phyloP scores from a whole-genome alignment of 441 rosid species.

The Daphne laureola region DNA sequence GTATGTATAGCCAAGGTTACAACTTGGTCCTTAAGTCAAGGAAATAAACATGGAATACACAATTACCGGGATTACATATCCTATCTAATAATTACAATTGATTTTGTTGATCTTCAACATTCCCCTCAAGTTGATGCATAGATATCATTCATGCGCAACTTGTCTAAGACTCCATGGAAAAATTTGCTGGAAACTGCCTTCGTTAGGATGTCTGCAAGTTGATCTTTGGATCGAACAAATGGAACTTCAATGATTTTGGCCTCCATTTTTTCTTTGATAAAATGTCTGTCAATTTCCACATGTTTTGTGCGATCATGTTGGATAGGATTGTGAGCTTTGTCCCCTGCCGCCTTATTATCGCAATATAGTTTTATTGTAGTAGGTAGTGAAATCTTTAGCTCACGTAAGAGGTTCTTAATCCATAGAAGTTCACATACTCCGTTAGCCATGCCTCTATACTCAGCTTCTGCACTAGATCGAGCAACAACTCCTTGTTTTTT shows the following conservation, averaged over 20 bases:
- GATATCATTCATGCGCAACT: background rate
- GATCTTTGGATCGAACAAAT: background rate
- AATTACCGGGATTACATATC: too few species aligned
- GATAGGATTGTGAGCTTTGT: background rate
- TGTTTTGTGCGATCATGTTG: slow-evolving; percentile 10
- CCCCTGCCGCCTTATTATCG: slow-evolving; percentile 4
- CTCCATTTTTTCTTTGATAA: background rate
- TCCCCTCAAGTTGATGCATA: background rate
- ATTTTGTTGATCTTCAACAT: too few species aligned
- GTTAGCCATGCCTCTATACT: background rate
- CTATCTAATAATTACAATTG: too few species aligned
- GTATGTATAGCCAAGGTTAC: too few species aligned
- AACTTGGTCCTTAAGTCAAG: too few species aligned
- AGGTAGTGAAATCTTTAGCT: background rate
- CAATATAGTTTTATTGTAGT: background rate
- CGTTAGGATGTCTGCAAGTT: background rate
- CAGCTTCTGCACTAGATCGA: background rate
- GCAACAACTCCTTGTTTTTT: background rate
- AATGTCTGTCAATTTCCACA: background rate
- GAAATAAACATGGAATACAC: too few species aligned
- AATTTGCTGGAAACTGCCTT: background rate
- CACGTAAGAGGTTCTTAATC: accelerated
- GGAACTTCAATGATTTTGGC: background rate
- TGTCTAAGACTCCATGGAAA: background rate
- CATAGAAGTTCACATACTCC: background rate